Base-by-base conservation (phyloP, 495 filamentous ascomycete species). In the Daldinia caldariorum region DNA sequence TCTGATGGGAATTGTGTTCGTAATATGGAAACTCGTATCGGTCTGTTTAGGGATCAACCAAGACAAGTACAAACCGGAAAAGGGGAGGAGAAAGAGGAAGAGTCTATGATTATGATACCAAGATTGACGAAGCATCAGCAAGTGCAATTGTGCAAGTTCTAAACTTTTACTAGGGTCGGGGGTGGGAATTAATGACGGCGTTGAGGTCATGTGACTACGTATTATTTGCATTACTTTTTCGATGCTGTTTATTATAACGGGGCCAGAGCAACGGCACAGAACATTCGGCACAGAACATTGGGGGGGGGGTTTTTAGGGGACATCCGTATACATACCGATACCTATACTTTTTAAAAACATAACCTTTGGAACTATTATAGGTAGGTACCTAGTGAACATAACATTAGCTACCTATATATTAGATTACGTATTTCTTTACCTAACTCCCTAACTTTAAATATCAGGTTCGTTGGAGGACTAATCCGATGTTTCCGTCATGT, bases 1-100 rank as follows among this genome's bases (percentile, higher is more conserved):
- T 37, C 41, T 87, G 22, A 68, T 90, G 37, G 94, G 93, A 8
- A 92, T 93, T 78, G 76, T 85, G 50, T 96, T 92, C 89, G 83
- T 97, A 47, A 77, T 88, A 37, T 91, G 87, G 86, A 90, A 87
- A 73, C 79, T 96, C 34, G 69, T 81, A 12, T 74, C 77, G 18
- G 86, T 81, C 14, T 82, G 71, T 61, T 39, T 73, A 18, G 67
- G 63, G 60, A 63, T 74, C n/a, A 76, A 76, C 8, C 72, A 79
- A 18, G 69, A 63, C 29, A 63, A 35, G 20, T 51, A 9, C 16
- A 65, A 61, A 49, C 41, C 68, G 32, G 54, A 34, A 45, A 59
- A 63, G 49, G 47, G 18, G n/a, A 67, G 64, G 38, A 67, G 64
- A n/a, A 70, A 73, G 66, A 78, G 73, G 69, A 78, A 76, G 67